A percentile compares a stretch with the other conserved stretches of the same genome.
These are phyloP conservation scores for Apiospora kogelbergensis DNA, from an alignment of 2,329 filamentous ascomycete species.

Conservation along the genomic window DNA sequence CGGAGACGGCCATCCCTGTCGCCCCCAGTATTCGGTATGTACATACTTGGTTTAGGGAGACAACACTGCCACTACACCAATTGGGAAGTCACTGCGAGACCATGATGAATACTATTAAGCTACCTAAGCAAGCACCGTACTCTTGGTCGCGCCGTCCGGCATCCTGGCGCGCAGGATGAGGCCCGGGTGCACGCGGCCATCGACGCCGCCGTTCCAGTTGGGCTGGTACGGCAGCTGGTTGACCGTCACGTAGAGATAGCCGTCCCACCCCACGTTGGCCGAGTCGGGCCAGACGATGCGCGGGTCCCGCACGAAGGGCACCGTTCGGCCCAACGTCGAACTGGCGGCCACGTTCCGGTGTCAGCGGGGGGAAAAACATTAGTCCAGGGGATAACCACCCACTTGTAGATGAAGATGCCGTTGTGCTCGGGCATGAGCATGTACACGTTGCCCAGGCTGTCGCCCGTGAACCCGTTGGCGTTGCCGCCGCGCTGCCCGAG, in stretches of 20 bases:
- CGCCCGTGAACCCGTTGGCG: slow-evolving; percentile 44
- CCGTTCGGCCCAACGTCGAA: slow-evolving; percentile 33
- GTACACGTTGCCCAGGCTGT: slow-evolving; percentile 43
- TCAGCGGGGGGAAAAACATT: not conserved
- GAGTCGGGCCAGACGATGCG: slow-evolving; percentile 44
- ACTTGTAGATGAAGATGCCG: slow-evolving; percentile 44
- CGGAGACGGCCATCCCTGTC: not conserved
- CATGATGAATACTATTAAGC: not conserved
- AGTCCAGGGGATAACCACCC: not conserved
- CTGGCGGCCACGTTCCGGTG: slow-evolving; percentile 9
- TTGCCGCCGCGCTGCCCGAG: slow-evolving; percentile 45
- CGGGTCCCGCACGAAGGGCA: slow-evolving; percentile 40
- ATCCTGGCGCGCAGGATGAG: slow-evolving; percentile 44
- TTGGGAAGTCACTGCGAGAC: not conserved
- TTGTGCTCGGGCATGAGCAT: slow-evolving; percentile 47
- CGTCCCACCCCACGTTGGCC: slow-evolving; percentile 40
- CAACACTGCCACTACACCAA: not conserved
- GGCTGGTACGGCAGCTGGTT: slow-evolving; percentile 49
- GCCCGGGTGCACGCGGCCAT: slow-evolving; percentile 41
- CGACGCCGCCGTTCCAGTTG: slow-evolving; percentile 45
- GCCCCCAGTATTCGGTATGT: too few relatives aligned
- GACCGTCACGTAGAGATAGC: slow-evolving; percentile 48
- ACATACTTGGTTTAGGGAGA: too few relatives aligned
- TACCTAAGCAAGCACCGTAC: slow-evolving; percentile 20
- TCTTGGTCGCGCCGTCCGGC: slow-evolving; percentile 39